Percentiles rank a stretch among this genome's conserved stretches.
Evolutionary conservation across 768 basidiomycete genomes (phyloP).

Genomic region (Pleurotus pulmonarius): DNA sequence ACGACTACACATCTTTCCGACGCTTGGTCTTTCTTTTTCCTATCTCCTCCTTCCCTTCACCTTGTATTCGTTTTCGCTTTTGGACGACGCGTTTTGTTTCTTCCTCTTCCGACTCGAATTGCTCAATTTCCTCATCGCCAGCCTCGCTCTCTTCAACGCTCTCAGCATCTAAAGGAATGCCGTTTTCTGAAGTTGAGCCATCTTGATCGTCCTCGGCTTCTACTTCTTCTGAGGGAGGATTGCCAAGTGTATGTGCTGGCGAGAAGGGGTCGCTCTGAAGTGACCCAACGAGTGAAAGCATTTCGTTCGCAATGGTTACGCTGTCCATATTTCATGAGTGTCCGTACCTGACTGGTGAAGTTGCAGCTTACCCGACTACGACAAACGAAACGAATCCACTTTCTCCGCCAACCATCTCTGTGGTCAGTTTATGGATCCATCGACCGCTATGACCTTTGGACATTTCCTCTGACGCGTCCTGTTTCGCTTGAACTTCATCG

Average conservation of each 20-base stretch:
- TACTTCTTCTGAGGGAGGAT: slow-evolving; percentile 7
- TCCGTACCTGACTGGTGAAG: not conserved
- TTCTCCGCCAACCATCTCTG: slow-evolving; percentile 62
- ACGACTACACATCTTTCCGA: slow-evolving; percentile 10
- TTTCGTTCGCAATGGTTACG: slow-evolving; percentile 86
- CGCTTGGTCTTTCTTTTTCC: slow-evolving; percentile 4
- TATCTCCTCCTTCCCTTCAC: slow-evolving; percentile 18
- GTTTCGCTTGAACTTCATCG: slow-evolving; percentile 19
- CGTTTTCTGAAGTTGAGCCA: slow-evolving; percentile 6
- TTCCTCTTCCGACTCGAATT: slow-evolving; percentile 17
- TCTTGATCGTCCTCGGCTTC: slow-evolving; percentile 15
- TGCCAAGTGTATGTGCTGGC: slow-evolving; percentile 42
- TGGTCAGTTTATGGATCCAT: slow-evolving; percentile 78
- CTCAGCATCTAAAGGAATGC: slow-evolving; percentile 10
- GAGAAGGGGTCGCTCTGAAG: slow-evolving; percentile 76
- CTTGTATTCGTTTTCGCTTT: not conserved
- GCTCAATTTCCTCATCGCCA: slow-evolving; percentile 21
- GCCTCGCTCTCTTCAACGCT: slow-evolving; percentile 21
- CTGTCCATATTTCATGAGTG: slow-evolving; percentile 33
- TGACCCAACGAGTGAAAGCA: slow-evolving; percentile 87
- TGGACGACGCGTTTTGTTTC: not conserved
- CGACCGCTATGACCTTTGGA: slow-evolving; percentile 53
- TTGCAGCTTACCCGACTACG: slow-evolving; percentile 71
- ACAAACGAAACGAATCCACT: slow-evolving; percentile 75
- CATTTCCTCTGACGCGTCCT: slow-evolving; percentile 18